Evolutionary conservation across 768 basidiomycete genomes (phyloP), one percentile per base, ranked within the genome.

Genomic region (Pisolithus tinctorius): DNA sequence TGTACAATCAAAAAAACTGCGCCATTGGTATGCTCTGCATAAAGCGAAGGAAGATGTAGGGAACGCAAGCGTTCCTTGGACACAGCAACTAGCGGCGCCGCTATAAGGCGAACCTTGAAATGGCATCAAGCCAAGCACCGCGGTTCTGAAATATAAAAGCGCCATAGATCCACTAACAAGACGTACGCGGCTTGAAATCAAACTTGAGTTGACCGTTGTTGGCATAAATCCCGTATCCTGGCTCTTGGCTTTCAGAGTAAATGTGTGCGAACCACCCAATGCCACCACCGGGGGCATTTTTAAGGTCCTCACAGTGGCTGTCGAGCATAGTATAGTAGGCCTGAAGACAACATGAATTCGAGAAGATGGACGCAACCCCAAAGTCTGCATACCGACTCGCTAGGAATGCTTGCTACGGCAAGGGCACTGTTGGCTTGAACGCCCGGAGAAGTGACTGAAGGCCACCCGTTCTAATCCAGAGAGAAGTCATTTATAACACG

Each of bases 251-350:
- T 59, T 88, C 88, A 1, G 81, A 80, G 60, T 88, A 88, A 49
- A 88, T 82, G 61, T 89, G 88, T 26, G 84, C 84, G 58, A 90
- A 90, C 88, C 87, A 90, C 10, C 87, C 85, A 34, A 88, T 69
- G 23, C 85, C 85, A 20, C 85, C 85, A 3, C 76, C 77, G 27
- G 66, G 54, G 25, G 78, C 77, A 0, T 55, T 60, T 67, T 89
- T 89, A 60, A 89, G 72, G 58, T 80, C 73, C 9, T 69, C 59
- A 59, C 87, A 89, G 49, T 84, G 76, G 1, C 70, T 62, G 56
- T 90, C 84, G 14, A 89, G 75, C 10, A 89, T 64, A 17, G 66
- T 66, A 55, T 72, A 88, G 60, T 88, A 89, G 51, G 75, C 78
- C 78, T 84, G 57, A 29, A 54, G 34, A 46, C 8, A 26, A 13